Evolutionary conservation across 2,329 filamentous ascomycete species (phyloP), one percentile per base, ranked within the genome.

Genomic region (Botrytis squamosa): DNA sequence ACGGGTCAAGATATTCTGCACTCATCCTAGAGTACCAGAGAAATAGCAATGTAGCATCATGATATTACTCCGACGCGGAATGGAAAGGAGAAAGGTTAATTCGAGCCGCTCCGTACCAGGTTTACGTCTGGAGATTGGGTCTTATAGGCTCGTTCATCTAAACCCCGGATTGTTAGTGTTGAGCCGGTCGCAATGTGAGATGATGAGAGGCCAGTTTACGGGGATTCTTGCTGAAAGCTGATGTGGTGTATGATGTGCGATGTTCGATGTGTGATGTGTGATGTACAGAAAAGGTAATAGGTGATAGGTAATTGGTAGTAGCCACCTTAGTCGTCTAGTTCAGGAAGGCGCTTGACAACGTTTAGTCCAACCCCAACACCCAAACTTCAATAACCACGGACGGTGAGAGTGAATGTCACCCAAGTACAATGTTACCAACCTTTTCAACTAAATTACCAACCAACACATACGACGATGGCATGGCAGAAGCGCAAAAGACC

Each of bases 401-500:
- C 60, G 36, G 46, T n/a, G 42, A 59, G 57, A 14, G 20, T 33
- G 59, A 33, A 49, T 25, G 59, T 49, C 36, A 55, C 36, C 29
- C 57, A 8, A 36, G 70, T 72, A 66, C 69, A 40, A n/a, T 42
- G 36, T 55, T 33, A 29, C 42, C 59, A 71, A 65, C 59, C 42
- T 42, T 12, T 18, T 7, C 12, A n/a, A 7, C 25, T 16, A 55
- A 55, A 36, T 22, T 4, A 55, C 22, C n/a, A 52, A 55, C 69
- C 69, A 66, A 71, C 29, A 40, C 33, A 66, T 40, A 62, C 52
- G 52, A 57, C n/a, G n/a, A 57, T 57, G 52, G 14, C 16, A 20
- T 33, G 52, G 60, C 68, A 73, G 71, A 77, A 74, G 75, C 76
- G 76, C 74, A 77, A 18, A 70, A 70, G 74, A 38, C 29, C 40